Evolutionary conservation across 2,329 filamentous ascomycete genomes (phyloP), one percentile per base, ranked within the genome.

Genomic region (Fusarium illudens): DNA sequence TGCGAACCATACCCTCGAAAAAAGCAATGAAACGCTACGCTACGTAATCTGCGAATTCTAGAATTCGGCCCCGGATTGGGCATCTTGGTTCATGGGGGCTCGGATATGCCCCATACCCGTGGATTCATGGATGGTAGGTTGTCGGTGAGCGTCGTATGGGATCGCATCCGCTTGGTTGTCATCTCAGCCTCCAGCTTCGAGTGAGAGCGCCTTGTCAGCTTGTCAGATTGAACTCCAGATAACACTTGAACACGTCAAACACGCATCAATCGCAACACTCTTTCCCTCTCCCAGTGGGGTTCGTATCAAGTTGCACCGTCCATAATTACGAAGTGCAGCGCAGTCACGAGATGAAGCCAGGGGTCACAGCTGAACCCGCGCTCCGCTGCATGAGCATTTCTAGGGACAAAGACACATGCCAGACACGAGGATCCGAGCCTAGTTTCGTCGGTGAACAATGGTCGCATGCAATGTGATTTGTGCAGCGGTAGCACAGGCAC

Each of bases 41-140:
- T 62, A 53, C 56, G 63, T 62, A 65, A 64, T 67, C 63, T 64
- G 59, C 55, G 50, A 53, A 44, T 63, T 68, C 58, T 51, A 60
- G 52, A 65, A 67, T 55, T 72, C 57, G 44, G 53, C 58, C 64
- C 56, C 58, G 44, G 65, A 62, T 72, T 64, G 60, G 62, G 44
- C 32, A 57, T 42, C 39, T 53, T 53, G 15, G 56, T 33, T 46
- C 13, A 53, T 48, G 33, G 39, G 30, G 25, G 25, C 9, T 70
- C 58, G 50, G 51, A 65, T 62, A 46, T 55, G 60, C 67, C 62
- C 62, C 61, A 63, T 57, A 27, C 13, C 11, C 46, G 15, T 36
- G 15, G 37, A 19, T 25, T 25, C 37, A 44, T 46, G 42, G 42
- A 13, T 46, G 39, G 42, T 27, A 27, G 42, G 42, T 27, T 46